Evolutionary conservation across 2,329 filamentous ascomycete genomes (phyloP).

Genomic region (Alternaria triticina): DNA sequence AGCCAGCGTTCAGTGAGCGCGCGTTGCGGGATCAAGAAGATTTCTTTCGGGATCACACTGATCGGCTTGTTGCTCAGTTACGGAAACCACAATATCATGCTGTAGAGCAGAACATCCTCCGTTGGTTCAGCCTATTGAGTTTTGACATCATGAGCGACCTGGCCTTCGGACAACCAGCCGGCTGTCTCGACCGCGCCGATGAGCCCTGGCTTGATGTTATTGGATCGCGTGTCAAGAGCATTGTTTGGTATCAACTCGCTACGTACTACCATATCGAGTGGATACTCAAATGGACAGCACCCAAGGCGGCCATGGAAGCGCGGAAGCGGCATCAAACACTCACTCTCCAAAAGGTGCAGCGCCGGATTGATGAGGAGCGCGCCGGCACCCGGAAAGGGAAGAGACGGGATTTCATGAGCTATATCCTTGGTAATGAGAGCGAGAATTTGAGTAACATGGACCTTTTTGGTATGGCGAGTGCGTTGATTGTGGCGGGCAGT

Average conservation of each 20-base stretch:
- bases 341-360: conserved; percentile 1
- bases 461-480: conserved; percentile 2
- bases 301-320: conserved; percentile 5
- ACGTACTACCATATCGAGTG: conserved; percentile 2
- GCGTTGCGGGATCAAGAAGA: conserved; percentile 5
- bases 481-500: conserved; percentile 4
- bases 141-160: conserved; percentile 6
- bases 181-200: conserved; percentile 3
- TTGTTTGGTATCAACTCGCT: conserved; percentile 4
- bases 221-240: background rate
- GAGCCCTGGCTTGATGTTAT: conserved; percentile 3
- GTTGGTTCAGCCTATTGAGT: conserved; percentile 2
- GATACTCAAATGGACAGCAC: background rate
- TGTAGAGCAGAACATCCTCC: background rate
- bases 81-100: background rate
- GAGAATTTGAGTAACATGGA: conserved; percentile 1
- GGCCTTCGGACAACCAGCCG: background rate
- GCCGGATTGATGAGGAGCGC: background rate
- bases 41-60: conserved; percentile 1
- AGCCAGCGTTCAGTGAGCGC: conserved; percentile 2
- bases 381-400: background rate
- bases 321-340: conserved; percentile 2
- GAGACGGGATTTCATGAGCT: background rate
- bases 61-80: background rate
- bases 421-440: conserved; percentile 2